A percentile compares a stretch with the other conserved stretches of the same genome.
Evolutionary conservation across 2,329 filamentous ascomycete genomes (phyloP).

Genomic region (Didymella exigua): DNA sequence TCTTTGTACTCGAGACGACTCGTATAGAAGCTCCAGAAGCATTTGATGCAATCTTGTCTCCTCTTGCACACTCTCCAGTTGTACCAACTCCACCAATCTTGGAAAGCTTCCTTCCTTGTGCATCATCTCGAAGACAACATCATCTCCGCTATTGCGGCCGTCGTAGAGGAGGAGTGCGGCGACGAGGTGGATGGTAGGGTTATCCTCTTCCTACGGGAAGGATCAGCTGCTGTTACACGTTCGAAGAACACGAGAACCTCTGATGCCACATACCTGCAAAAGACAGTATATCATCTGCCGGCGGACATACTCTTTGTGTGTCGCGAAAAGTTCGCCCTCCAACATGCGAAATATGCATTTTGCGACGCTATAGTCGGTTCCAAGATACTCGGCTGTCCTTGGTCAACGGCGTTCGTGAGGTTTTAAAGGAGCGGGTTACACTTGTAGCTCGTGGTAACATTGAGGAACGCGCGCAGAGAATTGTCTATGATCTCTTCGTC

Average conservation of each 20-base stretch:
- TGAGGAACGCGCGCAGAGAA: conserved; percentile 80
- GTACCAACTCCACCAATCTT: conserved; percentile 81
- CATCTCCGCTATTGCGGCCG: conserved; percentile 76
- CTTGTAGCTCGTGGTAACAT: conserved; percentile 75
- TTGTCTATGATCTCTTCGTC: conserved; percentile 78
- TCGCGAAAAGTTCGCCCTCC: conserved; percentile 73
- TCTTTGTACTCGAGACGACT: conserved; percentile 92
- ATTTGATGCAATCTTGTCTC: conserved; percentile 77
- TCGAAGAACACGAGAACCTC: neutral
- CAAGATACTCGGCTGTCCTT: conserved; percentile 68
- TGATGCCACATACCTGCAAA: conserved; percentile 60
- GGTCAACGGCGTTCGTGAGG: conserved; percentile 26
- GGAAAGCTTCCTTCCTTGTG: conserved; percentile 83
- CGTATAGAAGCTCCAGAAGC: conserved; percentile 87
- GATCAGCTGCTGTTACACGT: conserved; percentile 19
- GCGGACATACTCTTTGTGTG: conserved; percentile 84
- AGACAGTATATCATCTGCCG: conserved; percentile 92
- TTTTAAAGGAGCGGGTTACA: conserved; percentile 47
- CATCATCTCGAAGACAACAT: conserved; percentile 84
- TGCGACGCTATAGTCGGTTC: conserved; percentile 78
- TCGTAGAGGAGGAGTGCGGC: conserved; percentile 85
- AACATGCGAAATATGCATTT: conserved; percentile 81
- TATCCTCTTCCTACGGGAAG: conserved; percentile 76
- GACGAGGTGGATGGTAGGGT: conserved; percentile 78
- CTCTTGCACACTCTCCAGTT: conserved; percentile 63